Evolutionary conservation across 345 rosid species (phyloP).

Genomic region (Geranium brycei): DNA sequence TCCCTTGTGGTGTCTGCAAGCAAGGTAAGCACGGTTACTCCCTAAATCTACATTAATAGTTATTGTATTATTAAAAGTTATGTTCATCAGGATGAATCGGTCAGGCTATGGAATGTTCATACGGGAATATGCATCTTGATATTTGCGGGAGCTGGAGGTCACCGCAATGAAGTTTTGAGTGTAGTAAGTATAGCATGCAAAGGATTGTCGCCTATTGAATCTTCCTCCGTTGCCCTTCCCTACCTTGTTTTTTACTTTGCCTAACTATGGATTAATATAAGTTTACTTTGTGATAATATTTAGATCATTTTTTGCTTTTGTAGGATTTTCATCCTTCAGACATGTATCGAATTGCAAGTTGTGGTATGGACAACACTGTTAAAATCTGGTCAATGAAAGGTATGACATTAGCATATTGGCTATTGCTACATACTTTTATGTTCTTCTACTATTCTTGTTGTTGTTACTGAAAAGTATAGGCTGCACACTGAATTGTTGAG

Average conservation of each 20-base stretch:
- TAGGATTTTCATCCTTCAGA: conserved; percentile 95
- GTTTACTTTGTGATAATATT: neutral
- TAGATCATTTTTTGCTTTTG: conserved; percentile 11
- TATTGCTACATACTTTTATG: neutral
- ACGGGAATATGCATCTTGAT: conserved; percentile 90
- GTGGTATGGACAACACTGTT: conserved; percentile 93
- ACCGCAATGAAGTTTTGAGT: conserved; percentile 91
- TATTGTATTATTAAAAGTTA: conserved; percentile 9
- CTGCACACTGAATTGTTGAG: neutral
- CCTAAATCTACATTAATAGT: neutral
- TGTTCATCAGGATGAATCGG: conserved; percentile 73
- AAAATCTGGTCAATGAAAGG: conserved; percentile 99
- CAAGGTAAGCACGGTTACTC: conserved; percentile 37
- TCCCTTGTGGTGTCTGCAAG: conserved; percentile 89
- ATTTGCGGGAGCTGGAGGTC: conserved; percentile 98
- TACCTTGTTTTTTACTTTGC: neutral
- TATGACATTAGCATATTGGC: conserved; percentile 7
- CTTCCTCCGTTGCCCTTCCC: neutral
- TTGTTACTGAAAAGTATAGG: neutral
- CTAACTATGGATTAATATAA: neutral
- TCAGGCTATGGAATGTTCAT: conserved; percentile 90
- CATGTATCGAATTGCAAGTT: conserved; percentile 72
- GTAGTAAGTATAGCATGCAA: conserved; percentile 41
- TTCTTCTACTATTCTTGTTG: neutral
- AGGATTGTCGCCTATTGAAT: conserved; percentile 1